phyloP scores from a whole-genome alignment of 73 alveolate species.

The Stentor roeselii region DNA sequence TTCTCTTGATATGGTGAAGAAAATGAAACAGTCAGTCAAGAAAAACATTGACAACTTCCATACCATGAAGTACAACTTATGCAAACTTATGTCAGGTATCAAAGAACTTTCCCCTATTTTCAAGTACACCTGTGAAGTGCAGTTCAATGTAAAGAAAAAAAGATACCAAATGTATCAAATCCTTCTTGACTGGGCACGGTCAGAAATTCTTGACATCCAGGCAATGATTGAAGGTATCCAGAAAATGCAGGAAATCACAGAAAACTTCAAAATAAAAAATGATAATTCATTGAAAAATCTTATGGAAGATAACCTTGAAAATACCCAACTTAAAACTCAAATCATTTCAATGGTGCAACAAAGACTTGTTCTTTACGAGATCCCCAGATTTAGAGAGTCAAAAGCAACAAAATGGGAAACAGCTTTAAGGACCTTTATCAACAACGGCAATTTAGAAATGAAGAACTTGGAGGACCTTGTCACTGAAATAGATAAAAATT shows the following conservation, averaged over 20 bases:
- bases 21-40: not conserved
- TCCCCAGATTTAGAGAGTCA: not conserved
- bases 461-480: not conserved
- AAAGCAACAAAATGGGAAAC: not conserved
- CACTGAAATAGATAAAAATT: not conserved
- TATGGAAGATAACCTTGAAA: not conserved
- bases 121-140: not conserved
- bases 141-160: not conserved
- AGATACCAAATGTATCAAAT: not conserved
- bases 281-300: not conserved
- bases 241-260: not conserved
- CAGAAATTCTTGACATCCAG: not conserved
- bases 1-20: not conserved
- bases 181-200: not conserved
- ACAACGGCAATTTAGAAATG: not conserved
- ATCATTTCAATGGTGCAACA: not conserved
- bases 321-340: not conserved
- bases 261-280: no score
- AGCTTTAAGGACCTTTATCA: not conserved
- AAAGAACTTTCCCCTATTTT: not conserved
- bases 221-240: constrained; percentile 13
- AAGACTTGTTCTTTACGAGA: not conserved
- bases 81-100: constrained; percentile 11
- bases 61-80: not conserved
- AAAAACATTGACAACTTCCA: not conserved